Evolutionary conservation across 2,329 filamentous ascomycete genomes (phyloP).

Genomic region (Ophiognomonia clavigignenti-juglandacearum): DNA sequence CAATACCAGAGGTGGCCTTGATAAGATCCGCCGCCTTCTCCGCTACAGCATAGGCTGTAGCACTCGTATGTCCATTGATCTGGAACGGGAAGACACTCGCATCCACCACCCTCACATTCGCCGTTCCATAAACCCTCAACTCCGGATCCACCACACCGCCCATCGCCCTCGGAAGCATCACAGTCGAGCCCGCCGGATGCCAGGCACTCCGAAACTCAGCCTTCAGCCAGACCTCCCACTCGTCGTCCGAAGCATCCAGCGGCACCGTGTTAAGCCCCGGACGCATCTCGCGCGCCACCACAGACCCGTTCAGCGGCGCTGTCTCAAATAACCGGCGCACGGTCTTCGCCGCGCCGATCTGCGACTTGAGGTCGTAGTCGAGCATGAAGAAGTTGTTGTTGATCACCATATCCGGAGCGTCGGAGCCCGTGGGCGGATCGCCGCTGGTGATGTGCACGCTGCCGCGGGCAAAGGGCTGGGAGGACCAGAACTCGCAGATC

Average conservation of each 20-base stretch:
- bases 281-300: background rate
- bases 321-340: background rate
- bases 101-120: background rate
- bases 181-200: background rate
- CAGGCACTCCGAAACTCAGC: background rate
- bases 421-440: background rate
- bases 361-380: background rate
- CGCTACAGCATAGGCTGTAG: background rate
- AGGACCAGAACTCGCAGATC: constrained; percentile 31
- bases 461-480: constrained; percentile 11
- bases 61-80: background rate
- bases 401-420: background rate
- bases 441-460: constrained; percentile 1
- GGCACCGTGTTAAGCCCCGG: background rate
- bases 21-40: background rate
- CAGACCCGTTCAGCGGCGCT: background rate
- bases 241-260: constrained; percentile 2
- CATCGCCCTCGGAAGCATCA: background rate
- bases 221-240: background rate
- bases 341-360: background rate
- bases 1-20: too few species aligned
- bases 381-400: background rate
- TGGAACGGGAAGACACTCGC: background rate
- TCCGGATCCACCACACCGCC: background rate
- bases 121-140: background rate